Percentiles rank a stretch among this genome's conserved stretches.
Evolutionary conservation across 306 rosid species (phyloP).

Genomic region (Vigna angularis): DNA sequence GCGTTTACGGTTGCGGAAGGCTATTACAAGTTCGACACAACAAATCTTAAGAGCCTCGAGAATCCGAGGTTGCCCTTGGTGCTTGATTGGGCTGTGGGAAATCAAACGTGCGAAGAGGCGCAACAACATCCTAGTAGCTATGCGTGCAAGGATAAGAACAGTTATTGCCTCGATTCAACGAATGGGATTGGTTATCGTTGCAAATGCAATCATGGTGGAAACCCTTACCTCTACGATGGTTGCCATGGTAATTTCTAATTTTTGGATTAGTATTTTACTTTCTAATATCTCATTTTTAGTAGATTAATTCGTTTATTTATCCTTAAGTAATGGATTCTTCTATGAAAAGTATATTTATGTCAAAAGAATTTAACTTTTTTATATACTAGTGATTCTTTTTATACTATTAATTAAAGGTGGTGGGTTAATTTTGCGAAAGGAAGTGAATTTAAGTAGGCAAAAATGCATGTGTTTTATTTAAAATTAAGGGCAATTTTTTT

Average conservation of each 20-base stretch:
- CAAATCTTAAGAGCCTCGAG: background rate
- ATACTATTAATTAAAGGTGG: too few relatives aligned
- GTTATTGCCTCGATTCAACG: constrained; percentile 34
- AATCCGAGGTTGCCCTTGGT: constrained; percentile 25
- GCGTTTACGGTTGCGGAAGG: constrained; percentile 13
- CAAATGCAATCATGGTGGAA: constrained; percentile 33
- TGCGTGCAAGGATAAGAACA: constrained; percentile 41
- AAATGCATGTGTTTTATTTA: background rate
- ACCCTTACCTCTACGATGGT: constrained; percentile 24
- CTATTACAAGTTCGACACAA: background rate
- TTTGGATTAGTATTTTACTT: background rate
- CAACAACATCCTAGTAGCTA: background rate
- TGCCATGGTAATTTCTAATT: constrained; percentile 24
- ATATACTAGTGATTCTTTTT: too few relatives aligned
- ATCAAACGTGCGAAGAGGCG: constrained; percentile 33
- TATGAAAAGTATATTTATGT: too few relatives aligned
- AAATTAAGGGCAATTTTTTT: background rate
- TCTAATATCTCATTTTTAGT: too few relatives aligned
- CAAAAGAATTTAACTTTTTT: too few relatives aligned
- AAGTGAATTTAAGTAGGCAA: too few relatives aligned
- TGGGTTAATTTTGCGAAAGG: too few relatives aligned
- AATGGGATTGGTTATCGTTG: constrained; percentile 45
- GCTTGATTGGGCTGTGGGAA: constrained; percentile 49
- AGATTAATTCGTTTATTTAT: too few relatives aligned
- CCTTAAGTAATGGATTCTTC: too few relatives aligned